phyloP scores from a whole-genome alignment of 106 monocot genomes.

The Agapanthus africanus region DNA sequence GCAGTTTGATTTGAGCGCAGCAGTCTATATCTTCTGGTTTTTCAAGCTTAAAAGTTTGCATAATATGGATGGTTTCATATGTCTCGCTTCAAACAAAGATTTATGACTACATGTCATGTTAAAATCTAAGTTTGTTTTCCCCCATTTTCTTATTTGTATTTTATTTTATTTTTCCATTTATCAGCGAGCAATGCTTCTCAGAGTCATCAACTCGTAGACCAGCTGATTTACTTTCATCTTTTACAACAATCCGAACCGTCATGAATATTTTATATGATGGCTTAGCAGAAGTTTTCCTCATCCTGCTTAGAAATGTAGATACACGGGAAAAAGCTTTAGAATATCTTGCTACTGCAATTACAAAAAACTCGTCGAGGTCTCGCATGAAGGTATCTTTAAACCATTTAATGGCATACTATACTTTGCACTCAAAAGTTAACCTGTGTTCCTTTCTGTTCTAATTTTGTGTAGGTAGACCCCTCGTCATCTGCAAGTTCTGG shows the following conservation, averaged over 20 bases:
- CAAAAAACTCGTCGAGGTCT: slow-evolving; percentile 74
- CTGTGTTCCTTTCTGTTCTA: background rate
- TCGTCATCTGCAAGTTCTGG: slow-evolving; percentile 71
- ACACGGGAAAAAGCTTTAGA: slow-evolving; percentile 82
- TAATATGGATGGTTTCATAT: background rate
- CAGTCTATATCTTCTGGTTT: background rate
- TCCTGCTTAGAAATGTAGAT: slow-evolving; percentile 72
- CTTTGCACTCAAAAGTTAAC: background rate
- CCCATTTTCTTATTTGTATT: background rate
- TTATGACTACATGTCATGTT: background rate
- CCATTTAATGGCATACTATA: background rate
- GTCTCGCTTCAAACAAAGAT: background rate
- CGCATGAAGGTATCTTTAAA: slow-evolving; percentile 62
- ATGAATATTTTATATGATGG: slow-evolving; percentile 92
- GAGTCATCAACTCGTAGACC: slow-evolving; percentile 69
- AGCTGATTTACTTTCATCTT: slow-evolving; percentile 79
- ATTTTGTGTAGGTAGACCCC: slow-evolving; percentile 55
- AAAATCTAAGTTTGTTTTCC: background rate
- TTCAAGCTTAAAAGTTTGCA: background rate
- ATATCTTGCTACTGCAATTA: slow-evolving; percentile 74
- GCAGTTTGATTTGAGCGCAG: background rate
- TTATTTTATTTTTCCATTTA: slow-evolving; percentile 27
- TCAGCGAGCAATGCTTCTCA: slow-evolving; percentile 87
- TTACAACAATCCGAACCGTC: slow-evolving; percentile 75
- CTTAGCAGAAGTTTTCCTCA: slow-evolving; percentile 62